Evolutionary conservation across 495 filamentous ascomycete species (phyloP).

Genomic region (Tuber indicum): DNA sequence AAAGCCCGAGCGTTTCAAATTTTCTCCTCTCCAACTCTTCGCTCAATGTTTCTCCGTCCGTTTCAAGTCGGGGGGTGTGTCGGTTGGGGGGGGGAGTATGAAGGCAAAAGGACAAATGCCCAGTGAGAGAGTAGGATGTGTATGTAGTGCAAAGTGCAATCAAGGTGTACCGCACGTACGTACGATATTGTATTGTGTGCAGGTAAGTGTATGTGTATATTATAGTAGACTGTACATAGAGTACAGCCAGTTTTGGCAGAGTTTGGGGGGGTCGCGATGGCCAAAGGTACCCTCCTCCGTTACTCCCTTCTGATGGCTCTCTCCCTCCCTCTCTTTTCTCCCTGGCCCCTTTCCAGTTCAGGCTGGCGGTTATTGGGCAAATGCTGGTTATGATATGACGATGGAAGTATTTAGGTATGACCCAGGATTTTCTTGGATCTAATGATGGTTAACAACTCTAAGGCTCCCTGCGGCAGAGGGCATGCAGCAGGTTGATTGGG

Average conservation of each 20-base stretch:
- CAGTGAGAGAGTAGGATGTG: constrained; percentile 25
- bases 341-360: not conserved
- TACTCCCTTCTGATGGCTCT: not conserved
- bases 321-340: not conserved
- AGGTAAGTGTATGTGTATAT: not conserved
- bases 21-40: not conserved
- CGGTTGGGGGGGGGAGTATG: not conserved
- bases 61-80: constrained; percentile 22
- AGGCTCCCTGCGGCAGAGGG: constrained; percentile 29
- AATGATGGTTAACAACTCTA: constrained; percentile 36
- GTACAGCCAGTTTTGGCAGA: not conserved
- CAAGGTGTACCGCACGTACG: not conserved
- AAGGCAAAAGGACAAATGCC: constrained; percentile 15
- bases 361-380: not conserved
- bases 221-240: not conserved
- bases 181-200: not conserved
- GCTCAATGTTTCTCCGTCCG: constrained; percentile 33
- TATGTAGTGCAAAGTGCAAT: not conserved
- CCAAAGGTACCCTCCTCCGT: not conserved
- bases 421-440: constrained; percentile 28
- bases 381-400: constrained; percentile 18
- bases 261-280: not conserved
- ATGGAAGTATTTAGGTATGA: constrained; percentile 34
- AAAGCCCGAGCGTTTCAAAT: constrained; percentile 33
- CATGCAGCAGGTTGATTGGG: constrained; percentile 29